Base-by-base conservation (phyloP, 768 basidiomycete species). In the Hypholoma fasciculare region DNA sequence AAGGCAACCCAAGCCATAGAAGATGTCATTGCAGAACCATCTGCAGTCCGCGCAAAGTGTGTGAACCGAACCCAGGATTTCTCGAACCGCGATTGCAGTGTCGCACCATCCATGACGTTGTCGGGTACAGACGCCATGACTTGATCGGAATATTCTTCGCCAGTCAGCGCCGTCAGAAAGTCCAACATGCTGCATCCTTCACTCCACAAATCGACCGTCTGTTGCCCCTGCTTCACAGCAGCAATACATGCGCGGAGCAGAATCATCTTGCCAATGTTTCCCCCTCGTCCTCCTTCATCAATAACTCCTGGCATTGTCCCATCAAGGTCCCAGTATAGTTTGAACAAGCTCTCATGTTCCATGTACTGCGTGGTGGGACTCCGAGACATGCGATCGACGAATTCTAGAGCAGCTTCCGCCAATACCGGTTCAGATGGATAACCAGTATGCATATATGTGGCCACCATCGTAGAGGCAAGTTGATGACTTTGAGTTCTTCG, bases 341-440 rank as follows among this genome's bases (percentile, higher is more conserved):
- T 6, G 7, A 43, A 7, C 56, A 57, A 2, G 23, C 2, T 23
- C 23, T 23, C 23, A 23, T 23, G 20, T 9, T 46, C 44, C 9
- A 27, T 37, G 23, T 12, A 23, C 23, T 23, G 23, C 23, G 23
- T 23, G 23, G 23, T 2, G 23, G 23, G 23, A 23, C 23, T 23
- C 4, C 23, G 23, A 23, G 4, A 17, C 11, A 17, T 19, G 34
- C 14, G 14, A 13, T 49, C 13, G 17, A 57, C 27, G 38, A 51
- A 42, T 26, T 20, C 27, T 30, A 58, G 14, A 9, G 72, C 72
- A 37, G 70, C 74, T 52, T 73, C 70, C 6, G 72, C 73, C 3
- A 74, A 65, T 23, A 73, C 48, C n/a, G 72, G 71, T 63, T 75
- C 74, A 13, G 73, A 73, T 7, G 73, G 63, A 40, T 69, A 72